These are phyloP conservation scores for Podospora didyma DNA, from an alignment of 495 filamentous ascomycete species.

Conservation along the genomic window DNA sequence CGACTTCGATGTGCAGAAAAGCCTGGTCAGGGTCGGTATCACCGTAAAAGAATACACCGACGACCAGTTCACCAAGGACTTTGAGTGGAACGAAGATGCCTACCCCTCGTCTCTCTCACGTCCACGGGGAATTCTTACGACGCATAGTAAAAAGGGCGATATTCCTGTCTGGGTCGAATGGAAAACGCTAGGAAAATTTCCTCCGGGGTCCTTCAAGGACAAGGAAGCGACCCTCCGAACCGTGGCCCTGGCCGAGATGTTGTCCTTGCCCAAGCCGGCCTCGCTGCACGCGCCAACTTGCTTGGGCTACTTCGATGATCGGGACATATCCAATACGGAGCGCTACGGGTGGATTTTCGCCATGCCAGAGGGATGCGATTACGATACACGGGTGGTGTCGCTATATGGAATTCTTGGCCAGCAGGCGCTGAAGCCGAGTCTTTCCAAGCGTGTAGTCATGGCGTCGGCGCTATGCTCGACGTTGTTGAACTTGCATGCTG, in stretches of 20 bases:
- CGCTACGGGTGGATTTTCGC: slow-evolving; percentile 27
- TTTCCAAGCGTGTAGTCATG: slow-evolving; percentile 19
- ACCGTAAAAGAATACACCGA: slow-evolving; percentile 12
- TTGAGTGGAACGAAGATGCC: slow-evolving; percentile 15
- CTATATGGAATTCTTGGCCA: slow-evolving; percentile 20
- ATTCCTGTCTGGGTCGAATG: slow-evolving; percentile 32
- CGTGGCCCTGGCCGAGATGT: slow-evolving; percentile 27
- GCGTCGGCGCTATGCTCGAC: slow-evolving; percentile 23
- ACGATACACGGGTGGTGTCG: slow-evolving; percentile 15
- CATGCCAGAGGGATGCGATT: slow-evolving; percentile 17
- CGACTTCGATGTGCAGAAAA: not conserved
- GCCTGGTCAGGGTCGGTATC: slow-evolving; percentile 10
- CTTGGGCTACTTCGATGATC: slow-evolving; percentile 28
- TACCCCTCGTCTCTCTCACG: slow-evolving; percentile 13
- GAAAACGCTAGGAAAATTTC: slow-evolving; percentile 17
- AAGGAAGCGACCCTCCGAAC: slow-evolving; percentile 21
- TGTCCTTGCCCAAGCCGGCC: slow-evolving; percentile 23
- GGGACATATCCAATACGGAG: slow-evolving; percentile 11
- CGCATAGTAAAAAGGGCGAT: slow-evolving; percentile 1
- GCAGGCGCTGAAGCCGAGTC: not conserved
- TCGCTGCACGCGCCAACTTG: slow-evolving; percentile 22
- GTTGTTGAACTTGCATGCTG: slow-evolving; percentile 41
- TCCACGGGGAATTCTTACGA: slow-evolving; percentile 16
- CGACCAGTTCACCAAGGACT: slow-evolving; percentile 1
- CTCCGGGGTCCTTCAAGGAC: slow-evolving; percentile 12